Evolutionary conservation across 805 yeast genomes (phyloP).

Genomic region (Monosporozyma servazzii): DNA sequence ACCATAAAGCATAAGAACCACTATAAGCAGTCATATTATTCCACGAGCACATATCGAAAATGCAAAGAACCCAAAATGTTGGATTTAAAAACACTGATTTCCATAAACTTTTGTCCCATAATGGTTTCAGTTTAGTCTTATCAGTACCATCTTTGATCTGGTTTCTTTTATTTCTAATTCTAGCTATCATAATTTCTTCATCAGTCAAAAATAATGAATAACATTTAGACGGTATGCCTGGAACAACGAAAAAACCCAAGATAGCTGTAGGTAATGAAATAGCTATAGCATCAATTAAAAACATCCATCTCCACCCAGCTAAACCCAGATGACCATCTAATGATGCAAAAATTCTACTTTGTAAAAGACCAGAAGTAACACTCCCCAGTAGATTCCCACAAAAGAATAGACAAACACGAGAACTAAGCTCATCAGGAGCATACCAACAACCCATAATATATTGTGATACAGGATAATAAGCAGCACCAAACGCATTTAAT

Average conservation of each 20-base stretch:
- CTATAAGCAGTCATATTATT: slow-evolving; percentile 49
- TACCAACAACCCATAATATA: slow-evolving; percentile 55
- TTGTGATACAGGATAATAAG: slow-evolving; percentile 55
- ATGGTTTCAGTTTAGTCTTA: slow-evolving; percentile 20
- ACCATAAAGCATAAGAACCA: slow-evolving; percentile 56
- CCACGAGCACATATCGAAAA: slow-evolving; percentile 53
- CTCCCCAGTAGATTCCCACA: slow-evolving; percentile 43
- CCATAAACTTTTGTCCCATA: slow-evolving; percentile 40
- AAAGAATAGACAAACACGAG: slow-evolving; percentile 56
- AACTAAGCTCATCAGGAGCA: slow-evolving; percentile 46
- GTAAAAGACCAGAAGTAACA: slow-evolving; percentile 48
- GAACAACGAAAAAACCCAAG: slow-evolving; percentile 39
- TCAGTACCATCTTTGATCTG: slow-evolving; percentile 26
- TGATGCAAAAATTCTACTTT: slow-evolving; percentile 33
- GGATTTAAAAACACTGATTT: slow-evolving; percentile 42
- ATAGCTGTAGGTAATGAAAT: slow-evolving; percentile 41
- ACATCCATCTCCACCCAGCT: slow-evolving; percentile 62
- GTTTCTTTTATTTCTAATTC: slow-evolving; percentile 33
- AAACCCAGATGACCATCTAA: slow-evolving; percentile 39
- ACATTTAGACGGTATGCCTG: slow-evolving; percentile 54
- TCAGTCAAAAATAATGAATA: slow-evolving; percentile 47
- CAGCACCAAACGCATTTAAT: slow-evolving; percentile 61
- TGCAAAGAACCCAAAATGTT: slow-evolving; percentile 46
- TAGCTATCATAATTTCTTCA: slow-evolving; percentile 48
- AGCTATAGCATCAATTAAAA: slow-evolving; percentile 51